A percentile compares a stretch with the other conserved stretches of the same genome.
Evolutionary conservation across 768 basidiomycete species (phyloP).

Genomic region (Serpula lacrymans): DNA sequence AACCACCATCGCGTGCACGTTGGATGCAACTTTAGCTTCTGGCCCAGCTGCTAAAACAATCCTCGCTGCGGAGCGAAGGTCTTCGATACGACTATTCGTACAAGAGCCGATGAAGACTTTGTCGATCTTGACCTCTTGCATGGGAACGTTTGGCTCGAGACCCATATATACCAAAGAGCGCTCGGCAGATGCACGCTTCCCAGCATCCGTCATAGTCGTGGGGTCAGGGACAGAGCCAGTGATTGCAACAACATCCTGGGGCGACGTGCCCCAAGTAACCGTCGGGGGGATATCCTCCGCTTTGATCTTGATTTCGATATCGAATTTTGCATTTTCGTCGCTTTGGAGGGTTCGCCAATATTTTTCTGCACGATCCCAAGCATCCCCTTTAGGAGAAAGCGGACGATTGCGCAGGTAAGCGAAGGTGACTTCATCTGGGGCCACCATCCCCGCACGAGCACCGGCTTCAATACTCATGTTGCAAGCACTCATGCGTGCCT

Average conservation of each 20-base stretch:
- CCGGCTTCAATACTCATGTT: constrained; percentile 97
- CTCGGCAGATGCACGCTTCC: constrained; percentile 65
- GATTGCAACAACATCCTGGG: constrained; percentile 84
- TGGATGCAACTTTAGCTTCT: constrained; percentile 68
- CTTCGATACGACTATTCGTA: constrained; percentile 93
- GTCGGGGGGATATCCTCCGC: constrained; percentile 88
- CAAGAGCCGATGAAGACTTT: constrained; percentile 95
- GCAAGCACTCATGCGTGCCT: constrained; percentile 87
- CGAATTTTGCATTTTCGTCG: constrained; percentile 83
- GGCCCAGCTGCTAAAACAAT: constrained; percentile 73
- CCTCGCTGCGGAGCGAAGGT: constrained; percentile 81
- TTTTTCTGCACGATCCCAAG: constrained; percentile 81
- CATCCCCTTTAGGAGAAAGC: constrained; percentile 76
- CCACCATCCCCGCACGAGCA: constrained; percentile 90
- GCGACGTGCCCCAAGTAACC: constrained; percentile 91
- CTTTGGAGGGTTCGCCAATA: constrained; percentile 82
- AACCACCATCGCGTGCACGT: constrained; percentile 85
- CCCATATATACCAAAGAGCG: constrained; percentile 88
- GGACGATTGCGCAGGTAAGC: constrained; percentile 79
- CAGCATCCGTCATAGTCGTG: constrained; percentile 55
- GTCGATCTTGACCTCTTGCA: constrained; percentile 78
- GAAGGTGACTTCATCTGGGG: constrained; percentile 86
- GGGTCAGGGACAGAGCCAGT: constrained; percentile 81
- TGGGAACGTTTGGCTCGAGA: constrained; percentile 68
- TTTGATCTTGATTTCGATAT: constrained; percentile 73